phyloP scores from a whole-genome alignment of 345 rosid genomes.

The Eucalyptus guilfoylei region DNA sequence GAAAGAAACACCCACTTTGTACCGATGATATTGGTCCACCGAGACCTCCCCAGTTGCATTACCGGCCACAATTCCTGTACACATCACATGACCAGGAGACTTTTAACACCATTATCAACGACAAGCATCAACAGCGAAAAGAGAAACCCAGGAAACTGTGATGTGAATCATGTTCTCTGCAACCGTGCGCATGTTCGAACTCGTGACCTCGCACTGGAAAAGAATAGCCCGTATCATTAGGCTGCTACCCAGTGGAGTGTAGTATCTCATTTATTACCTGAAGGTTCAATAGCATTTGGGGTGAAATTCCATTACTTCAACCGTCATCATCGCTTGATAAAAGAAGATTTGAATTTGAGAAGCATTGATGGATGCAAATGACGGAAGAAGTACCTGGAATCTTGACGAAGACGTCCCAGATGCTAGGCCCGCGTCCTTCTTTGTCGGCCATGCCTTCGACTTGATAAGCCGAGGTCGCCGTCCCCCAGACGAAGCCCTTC shows the following conservation, averaged over 20 bases:
- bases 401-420: conserved; percentile 83
- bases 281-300: background rate
- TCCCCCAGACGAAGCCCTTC: conserved; percentile 65
- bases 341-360: background rate
- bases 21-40: conserved; percentile 91
- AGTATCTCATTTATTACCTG: background rate
- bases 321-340: background rate
- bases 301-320: background rate
- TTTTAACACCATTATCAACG: background rate
- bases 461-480: conserved; percentile 92
- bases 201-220: background rate
- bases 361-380: background rate
- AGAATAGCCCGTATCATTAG: background rate
- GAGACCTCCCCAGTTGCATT: conserved; percentile 66
- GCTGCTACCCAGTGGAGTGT: background rate
- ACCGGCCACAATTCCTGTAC: conserved; percentile 58
- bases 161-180: background rate
- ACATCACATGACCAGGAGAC: background rate
- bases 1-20: conserved; percentile 32
- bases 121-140: background rate
- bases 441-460: conserved; percentile 89
- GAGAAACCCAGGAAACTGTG: conserved; percentile 16
- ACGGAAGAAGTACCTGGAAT: conserved; percentile 17
- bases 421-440: conserved; percentile 98
- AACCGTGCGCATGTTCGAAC: background rate